Base-by-base conservation (phyloP, 1,139 yeast genomes). In the Taphrina wiesneri region DNA sequence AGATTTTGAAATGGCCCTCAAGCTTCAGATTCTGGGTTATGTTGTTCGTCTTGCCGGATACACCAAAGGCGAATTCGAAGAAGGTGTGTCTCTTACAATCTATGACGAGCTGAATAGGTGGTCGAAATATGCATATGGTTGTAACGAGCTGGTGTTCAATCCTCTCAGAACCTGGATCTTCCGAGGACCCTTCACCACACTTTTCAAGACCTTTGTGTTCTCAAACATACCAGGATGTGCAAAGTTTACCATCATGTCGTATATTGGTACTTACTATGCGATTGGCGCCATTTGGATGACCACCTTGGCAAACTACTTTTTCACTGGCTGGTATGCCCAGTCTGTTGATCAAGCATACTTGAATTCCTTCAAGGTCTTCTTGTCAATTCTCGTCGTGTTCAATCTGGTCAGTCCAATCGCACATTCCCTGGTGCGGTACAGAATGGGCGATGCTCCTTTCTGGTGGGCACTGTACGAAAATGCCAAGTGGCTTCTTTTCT, bases 31-130 rank as follows among this genome's bases (percentile, higher is more conserved):
- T 6, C 19, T 52, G 19, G 70, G 70, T 6, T 68, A 68, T 47
- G 47, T 60, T 23, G 69, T 68, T 21, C 54, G 70, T 28, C 36
- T 67, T 46, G 63, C 66, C 9, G 56, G 67, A 15, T 68, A 67
- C 45, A 43, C 57, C 25, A 62, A 66, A 32, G 70, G 68, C 30
- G 63, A 68, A 34, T 67, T 68, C 39, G 62, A 67, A 43, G 70
- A 68, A 54, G 70, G 70, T 21, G 70, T 68, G 25, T 68, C 70
- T 21, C 51, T 68, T 30, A 68, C 69, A 11, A 68, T 68, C 9
- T 66, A 68, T 45, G 70, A 68, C 52, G 70, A 68, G 53, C 52
- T 68, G 17, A 65, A 69, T 28, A 66, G 70, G 25, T 68, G 70
- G 70, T 63, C 67, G 47, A 68, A 67, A 43, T 67, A 67, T 28